Evolutionary conservation across 495 filamentous ascomycete genomes (phyloP).

Genomic region (Baudoinia panamericana): DNA sequence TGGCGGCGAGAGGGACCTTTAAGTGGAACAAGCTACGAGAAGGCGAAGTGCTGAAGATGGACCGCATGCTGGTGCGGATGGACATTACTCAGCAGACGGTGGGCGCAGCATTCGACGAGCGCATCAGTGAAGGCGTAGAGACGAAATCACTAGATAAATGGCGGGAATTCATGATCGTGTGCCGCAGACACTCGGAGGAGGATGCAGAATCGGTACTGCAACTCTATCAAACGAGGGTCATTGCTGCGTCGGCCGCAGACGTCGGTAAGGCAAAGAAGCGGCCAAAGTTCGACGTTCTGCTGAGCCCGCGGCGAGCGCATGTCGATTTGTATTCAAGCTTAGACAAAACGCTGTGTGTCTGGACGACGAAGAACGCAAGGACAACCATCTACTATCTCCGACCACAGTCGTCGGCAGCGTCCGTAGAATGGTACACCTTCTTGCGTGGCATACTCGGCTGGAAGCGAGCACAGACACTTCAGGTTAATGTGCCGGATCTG

Average conservation of each 20-base stretch:
- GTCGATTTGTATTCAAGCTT: slow-evolving; percentile 59
- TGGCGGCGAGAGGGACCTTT: slow-evolving; percentile 21
- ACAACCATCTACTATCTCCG: slow-evolving; percentile 57
- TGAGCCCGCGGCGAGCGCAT: slow-evolving; percentile 41
- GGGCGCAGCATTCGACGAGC: slow-evolving; percentile 50
- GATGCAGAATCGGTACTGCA: slow-evolving; percentile 46
- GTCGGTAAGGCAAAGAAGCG: slow-evolving; percentile 36
- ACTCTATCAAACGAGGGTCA: slow-evolving; percentile 54
- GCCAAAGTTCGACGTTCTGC: slow-evolving; percentile 43
- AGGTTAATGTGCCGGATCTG: slow-evolving; percentile 55
- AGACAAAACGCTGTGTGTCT: slow-evolving; percentile 61
- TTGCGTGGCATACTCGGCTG: slow-evolving; percentile 49
- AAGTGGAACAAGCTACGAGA: slow-evolving; percentile 31
- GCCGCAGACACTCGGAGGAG: slow-evolving; percentile 36
- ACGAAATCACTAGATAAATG: slow-evolving; percentile 52
- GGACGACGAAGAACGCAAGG: slow-evolving; percentile 43
- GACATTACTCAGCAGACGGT: slow-evolving; percentile 44
- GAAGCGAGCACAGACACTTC: slow-evolving; percentile 43
- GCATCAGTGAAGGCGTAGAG: slow-evolving; percentile 47
- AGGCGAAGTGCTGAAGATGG: slow-evolving; percentile 59
- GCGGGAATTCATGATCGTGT: slow-evolving; percentile 60
- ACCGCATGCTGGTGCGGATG: slow-evolving; percentile 59
- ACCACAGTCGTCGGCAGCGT: slow-evolving; percentile 48
- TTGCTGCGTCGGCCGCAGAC: slow-evolving; percentile 44
- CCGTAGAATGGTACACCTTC: slow-evolving; percentile 68